These are phyloP conservation scores for Wickerhamiella allomyrinae DNA, from an alignment of 805 yeast genomes.

Conservation along the genomic window DNA sequence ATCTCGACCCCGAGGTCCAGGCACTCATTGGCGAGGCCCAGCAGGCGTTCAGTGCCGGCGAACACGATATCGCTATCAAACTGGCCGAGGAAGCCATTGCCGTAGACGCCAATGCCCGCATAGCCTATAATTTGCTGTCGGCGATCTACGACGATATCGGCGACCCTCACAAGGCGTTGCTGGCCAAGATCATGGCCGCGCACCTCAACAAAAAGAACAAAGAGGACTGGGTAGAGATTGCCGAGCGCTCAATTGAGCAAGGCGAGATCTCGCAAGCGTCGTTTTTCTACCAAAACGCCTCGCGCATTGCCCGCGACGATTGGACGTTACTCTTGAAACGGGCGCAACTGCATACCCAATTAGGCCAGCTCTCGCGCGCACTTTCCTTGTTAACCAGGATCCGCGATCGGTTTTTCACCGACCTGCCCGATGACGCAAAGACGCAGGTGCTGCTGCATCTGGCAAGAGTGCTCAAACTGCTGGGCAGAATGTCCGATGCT, in stretches of 20 bases:
- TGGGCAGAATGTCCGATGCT: slow-evolving; percentile 15
- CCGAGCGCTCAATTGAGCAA: slow-evolving; percentile 61
- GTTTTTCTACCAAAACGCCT: slow-evolving; percentile 66
- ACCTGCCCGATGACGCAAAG: slow-evolving; percentile 8
- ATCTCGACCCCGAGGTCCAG: slow-evolving; percentile 16
- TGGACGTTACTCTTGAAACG: slow-evolving; percentile 65
- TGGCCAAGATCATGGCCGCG: slow-evolving; percentile 37
- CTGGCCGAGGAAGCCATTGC: slow-evolving; percentile 22
- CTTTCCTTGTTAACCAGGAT: slow-evolving; percentile 17
- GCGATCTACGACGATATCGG: slow-evolving; percentile 36
- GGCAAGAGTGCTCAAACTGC: slow-evolving; percentile 11
- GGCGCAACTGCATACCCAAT: slow-evolving; percentile 28
- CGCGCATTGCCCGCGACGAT: slow-evolving; percentile 70
- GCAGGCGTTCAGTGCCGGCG: slow-evolving; percentile 11
- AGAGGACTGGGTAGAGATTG: slow-evolving; percentile 76
- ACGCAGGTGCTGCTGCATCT: slow-evolving; percentile 19
- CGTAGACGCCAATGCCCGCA: slow-evolving; percentile 19
- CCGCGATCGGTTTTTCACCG: slow-evolving; percentile 10
- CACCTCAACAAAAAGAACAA: slow-evolving; percentile 58
- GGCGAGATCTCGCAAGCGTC: slow-evolving; percentile 45
- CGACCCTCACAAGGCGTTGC: slow-evolving; percentile 24
- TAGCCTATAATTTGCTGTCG: slow-evolving; percentile 21
- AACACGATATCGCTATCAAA: slow-evolving; percentile 19
- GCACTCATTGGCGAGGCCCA: slow-evolving; percentile 16
- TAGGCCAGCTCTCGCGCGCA: slow-evolving; percentile 19